phyloP scores from a whole-genome alignment of 1,139 yeast species.

The Entelexis sorbosivorans region DNA sequence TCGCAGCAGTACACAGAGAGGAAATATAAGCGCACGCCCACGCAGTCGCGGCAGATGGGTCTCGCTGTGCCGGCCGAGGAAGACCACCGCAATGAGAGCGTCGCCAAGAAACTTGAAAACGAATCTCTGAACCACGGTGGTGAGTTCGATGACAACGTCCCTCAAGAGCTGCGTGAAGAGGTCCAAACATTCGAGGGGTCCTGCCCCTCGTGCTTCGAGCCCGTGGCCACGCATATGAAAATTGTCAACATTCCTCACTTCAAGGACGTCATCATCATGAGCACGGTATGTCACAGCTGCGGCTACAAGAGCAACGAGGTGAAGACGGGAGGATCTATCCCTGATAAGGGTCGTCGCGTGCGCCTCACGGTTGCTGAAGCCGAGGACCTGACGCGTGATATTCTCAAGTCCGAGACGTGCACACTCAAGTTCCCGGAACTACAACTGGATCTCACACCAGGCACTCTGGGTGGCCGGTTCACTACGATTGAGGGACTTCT shows the following conservation, averaged over 20 bases:
- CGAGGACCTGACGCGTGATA: conserved; percentile 89
- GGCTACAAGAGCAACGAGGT: conserved; percentile 97
- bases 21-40: conserved; percentile 76
- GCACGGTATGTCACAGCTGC: conserved; percentile 83
- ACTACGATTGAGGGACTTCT: conserved; percentile 92
- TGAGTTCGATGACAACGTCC: conserved; percentile 45
- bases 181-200: conserved; percentile 89
- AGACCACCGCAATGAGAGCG: conserved; percentile 23
- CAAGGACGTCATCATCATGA: conserved; percentile 94
- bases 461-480: conserved; percentile 95
- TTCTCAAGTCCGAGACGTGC: conserved; percentile 90
- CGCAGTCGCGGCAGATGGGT: conserved; percentile 83
- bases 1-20: conserved; percentile 61
- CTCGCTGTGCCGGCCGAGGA: conserved; percentile 59
- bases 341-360: conserved; percentile 69
- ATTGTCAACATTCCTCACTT: conserved; percentile 94
- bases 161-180: conserved; percentile 75
- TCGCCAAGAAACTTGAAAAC: conserved; percentile 23
- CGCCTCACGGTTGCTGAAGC: conserved; percentile 73
- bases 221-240: conserved; percentile 86
- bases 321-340: conserved; percentile 95
- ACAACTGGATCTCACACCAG: conserved; percentile 82
- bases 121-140: conserved; percentile 21
- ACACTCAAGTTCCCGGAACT: conserved; percentile 78
- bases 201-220: conserved; percentile 71